phyloP scores from a whole-genome alignment of 371 early-diverging fungal genomes.

The Synchytrium microbalum region DNA sequence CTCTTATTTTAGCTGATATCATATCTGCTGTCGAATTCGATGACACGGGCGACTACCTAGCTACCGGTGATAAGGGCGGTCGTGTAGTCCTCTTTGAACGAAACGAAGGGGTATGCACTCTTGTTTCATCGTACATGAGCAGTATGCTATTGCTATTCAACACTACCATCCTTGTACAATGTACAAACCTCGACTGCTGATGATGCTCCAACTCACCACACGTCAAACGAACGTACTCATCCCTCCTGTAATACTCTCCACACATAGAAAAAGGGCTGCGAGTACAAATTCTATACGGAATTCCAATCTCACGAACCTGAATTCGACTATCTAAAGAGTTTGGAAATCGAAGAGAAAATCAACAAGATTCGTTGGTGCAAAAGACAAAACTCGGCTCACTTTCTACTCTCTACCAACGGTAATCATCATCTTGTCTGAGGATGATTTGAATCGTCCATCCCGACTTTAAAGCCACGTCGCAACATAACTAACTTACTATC shows the following conservation, averaged over 20 bases:
- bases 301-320: conserved; percentile 99
- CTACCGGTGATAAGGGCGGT: conserved; percentile 96
- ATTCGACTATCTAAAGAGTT: conserved; percentile 98
- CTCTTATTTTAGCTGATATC: conserved; percentile 73
- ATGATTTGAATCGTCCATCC: not conserved
- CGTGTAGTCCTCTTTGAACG: conserved; percentile 95
- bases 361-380: conserved; percentile 97
- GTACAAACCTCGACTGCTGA: not conserved
- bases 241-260: not conserved
- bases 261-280: conserved; percentile 92
- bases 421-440: conserved; percentile 9
- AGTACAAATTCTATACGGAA: conserved; percentile 97
- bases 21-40: conserved; percentile 98
- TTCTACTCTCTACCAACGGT: conserved; percentile 96
- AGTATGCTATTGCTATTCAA: conserved; percentile 2
- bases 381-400: conserved; percentile 90
- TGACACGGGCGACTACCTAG: conserved; percentile 91
- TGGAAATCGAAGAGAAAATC: conserved; percentile 99
- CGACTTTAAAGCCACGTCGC: not conserved
- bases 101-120: conserved; percentile 71
- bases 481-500: not conserved
- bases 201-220: not conserved
- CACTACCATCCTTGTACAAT: conserved; percentile 9
- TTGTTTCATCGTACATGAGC: not conserved
- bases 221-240: not conserved